Base-by-base conservation (phyloP, 192 early-diverging fungal species). In the Linnemannia elongata region DNA sequence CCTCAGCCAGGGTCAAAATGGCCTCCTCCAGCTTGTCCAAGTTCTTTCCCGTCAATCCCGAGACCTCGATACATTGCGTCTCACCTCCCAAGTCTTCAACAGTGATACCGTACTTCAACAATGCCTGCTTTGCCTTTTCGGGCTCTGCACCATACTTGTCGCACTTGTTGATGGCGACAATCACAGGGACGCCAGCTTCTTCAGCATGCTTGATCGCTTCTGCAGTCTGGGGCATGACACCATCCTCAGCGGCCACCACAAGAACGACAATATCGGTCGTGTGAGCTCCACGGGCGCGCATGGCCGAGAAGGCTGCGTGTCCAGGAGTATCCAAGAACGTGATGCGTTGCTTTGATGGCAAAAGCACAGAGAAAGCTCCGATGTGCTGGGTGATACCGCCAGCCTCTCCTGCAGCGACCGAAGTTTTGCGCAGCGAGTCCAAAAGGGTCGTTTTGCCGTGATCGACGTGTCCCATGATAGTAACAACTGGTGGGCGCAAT, bases 321-420 rank as follows among this genome's bases (percentile, higher is more conserved):
- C 98, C 98, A 15, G 98, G 98, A 12, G 98, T 99, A 79, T 99
- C 98, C 81, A 99, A 85, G 81, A 99, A 98, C 0, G 98, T 99
- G 77, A 98, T 98, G 24, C 88, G 85, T 73, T 95, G 92, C 73
- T 91, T 88, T 0, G 94, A 94, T 22, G 95, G 92, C 27, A 96
- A 88, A 12, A 89, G 42, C 1, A 96, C 95, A 13, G 95, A 96
- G 88, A 99, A 99, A 35, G 97, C 97, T 76, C 98, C 98, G 89
- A 99, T 99, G 82, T 99, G 98, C 89, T 99, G 98, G 0, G 98
- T 99, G 71, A 99, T 99, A 17, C 98, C 98, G 52, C 98, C 98
- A 5, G 96, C 95, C 89, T 99, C 98, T 13, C 94, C 93, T n/a
- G 95, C 95, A 24, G 96, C 97, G 8, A 99, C 96, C 1, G 96